Base-by-base conservation (phyloP, 1,284 basidiomycete species). In the Moniliella sp. region DNA sequence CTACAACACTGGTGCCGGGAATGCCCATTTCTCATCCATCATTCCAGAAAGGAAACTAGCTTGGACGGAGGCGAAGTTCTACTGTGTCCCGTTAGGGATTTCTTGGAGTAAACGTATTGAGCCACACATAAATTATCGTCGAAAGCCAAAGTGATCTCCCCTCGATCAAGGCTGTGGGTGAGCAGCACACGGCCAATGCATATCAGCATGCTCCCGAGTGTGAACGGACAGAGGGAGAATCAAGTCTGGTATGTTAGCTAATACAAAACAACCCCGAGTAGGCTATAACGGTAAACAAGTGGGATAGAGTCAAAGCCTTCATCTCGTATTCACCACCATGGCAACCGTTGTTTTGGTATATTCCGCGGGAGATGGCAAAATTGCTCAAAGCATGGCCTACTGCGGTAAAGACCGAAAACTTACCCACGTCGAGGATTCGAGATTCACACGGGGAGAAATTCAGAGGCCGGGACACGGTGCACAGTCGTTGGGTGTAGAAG, bases 41-140 rank as follows among this genome's bases (percentile, higher is more conserved):
- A 15, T 26, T 19, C 23, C 14, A 21, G 25, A 9, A 14, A 30
- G 5, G 18, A n/a, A 11, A 13, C 17, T 10, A 13, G 27, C n/a
- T 15, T 16, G 3, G 27, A 28, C 11, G 27, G 17, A 18, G 15
- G 10, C n/a, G n/a, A n/a, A n/a, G n/a, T n/a, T n/a, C 29, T 21
- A 3, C 27, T 35, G 15, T 55, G 50, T 30, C 56, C 50, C 4
- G 84, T 84, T 69, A 99, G 76, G 39, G 97, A 75, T 67, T 93
- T 94, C 65, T 99, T 99, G 70, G 88, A 91, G 63, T 88, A 93
- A 51, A 99, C 94, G 65, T 97, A 97, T 45, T 86, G 86, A 39
- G 79, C 81, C 31, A 99, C 91, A 58, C 97, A 94, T n/a, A n/a
- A n/a, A n/a, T n/a, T 45, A 99, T 74, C 38, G 94, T 64, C 15